These are phyloP conservation scores for Luffa acutangula DNA, from an alignment of 306 rosid genomes.

Conservation along the genomic window DNA sequence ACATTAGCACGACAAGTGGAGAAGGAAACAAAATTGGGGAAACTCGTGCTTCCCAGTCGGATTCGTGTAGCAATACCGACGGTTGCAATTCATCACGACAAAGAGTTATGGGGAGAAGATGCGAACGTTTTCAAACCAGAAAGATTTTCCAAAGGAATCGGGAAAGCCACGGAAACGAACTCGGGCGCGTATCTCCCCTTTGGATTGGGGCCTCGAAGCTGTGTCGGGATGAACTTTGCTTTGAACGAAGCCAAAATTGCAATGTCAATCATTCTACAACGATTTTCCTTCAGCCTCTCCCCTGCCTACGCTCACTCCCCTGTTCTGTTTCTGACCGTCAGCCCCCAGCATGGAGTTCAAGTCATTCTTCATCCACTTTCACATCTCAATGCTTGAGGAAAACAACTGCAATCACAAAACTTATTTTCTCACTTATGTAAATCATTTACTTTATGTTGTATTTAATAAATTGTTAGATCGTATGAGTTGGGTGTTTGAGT, in stretches of 20 bases:
- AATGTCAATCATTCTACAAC: constrained; percentile 27
- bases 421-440: no score
- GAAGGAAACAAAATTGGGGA: constrained; percentile 3
- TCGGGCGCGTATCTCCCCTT: constrained; percentile 21
- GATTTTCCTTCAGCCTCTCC: constrained; percentile 35
- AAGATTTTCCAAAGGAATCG: constrained; percentile 31
- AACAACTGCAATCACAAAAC: no score
- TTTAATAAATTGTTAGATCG: no score
- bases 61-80: not conserved
- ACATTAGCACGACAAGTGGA: not conserved
- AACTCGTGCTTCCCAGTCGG: constrained; percentile 14
- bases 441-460: no score
- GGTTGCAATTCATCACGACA: constrained; percentile 17
- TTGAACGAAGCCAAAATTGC: constrained; percentile 32
- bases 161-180: not conserved
- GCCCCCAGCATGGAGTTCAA: constrained; percentile 28
- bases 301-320: constrained; percentile 30
- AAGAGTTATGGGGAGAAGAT: constrained; percentile 25
- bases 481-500: no score
- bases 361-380: constrained; percentile 15
- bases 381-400: not conserved
- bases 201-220: constrained; percentile 19
- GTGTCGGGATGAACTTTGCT: constrained; percentile 29
- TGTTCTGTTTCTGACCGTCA: not conserved
- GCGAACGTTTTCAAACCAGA: constrained; percentile 31